phyloP scores from a whole-genome alignment of 2,329 filamentous ascomycete genomes.

The Huntiella omanensis region DNA sequence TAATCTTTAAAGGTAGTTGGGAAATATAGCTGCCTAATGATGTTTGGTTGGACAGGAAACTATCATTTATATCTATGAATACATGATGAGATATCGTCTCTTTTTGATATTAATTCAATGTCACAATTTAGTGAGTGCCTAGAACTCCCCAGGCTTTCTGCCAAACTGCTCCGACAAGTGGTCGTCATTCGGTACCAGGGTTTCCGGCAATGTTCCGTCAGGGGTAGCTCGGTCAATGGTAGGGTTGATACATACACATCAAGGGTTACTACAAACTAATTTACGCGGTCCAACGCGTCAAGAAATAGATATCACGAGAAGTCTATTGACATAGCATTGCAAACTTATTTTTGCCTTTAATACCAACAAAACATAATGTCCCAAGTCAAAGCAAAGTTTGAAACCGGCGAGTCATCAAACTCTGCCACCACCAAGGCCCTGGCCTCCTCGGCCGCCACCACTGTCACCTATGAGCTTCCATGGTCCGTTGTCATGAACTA shows the following conservation, averaged over 20 bases:
- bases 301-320: not conserved
- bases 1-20: too few species aligned
- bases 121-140: too few species aligned
- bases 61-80: too few species aligned
- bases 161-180: too few species aligned
- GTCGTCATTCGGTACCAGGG: too few species aligned
- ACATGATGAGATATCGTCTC: too few species aligned
- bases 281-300: conserved; percentile 7
- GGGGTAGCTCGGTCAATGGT: too few species aligned
- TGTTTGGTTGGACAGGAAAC: too few species aligned
- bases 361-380: conserved; percentile 22
- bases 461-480: conserved; percentile 53
- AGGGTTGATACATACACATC: not conserved
- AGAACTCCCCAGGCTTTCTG: too few species aligned
- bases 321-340: not conserved
- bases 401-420: conserved; percentile 41
- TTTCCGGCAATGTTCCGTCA: too few species aligned
- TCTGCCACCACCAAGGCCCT: conserved; percentile 38
- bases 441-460: conserved; percentile 29
- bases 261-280: conserved; percentile 2
- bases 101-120: too few species aligned
- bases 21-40: too few species aligned
- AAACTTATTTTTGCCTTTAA: not conserved
- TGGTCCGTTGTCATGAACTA: conserved; percentile 33
- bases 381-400: conserved; percentile 26